Evolutionary conservation across 1,284 basidiomycete genomes (phyloP), one percentile per base, ranked within the genome.

Genomic region (Baeospora myosura): DNA sequence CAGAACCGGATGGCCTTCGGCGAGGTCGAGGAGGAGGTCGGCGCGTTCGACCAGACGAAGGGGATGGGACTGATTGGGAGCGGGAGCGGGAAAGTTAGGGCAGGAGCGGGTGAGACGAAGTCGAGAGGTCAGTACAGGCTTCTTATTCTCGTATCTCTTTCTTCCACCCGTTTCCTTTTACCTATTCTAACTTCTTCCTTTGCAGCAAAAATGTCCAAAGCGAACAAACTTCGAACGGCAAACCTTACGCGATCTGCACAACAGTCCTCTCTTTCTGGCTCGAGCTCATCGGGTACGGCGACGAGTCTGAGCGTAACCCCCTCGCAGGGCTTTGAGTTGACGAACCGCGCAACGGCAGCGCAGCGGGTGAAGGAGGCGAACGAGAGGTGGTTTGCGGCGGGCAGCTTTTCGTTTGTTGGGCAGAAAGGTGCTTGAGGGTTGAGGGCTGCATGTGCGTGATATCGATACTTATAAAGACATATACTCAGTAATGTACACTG

Each of bases 1-100:
- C 93, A 97, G 65, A 99, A 99, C 63, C 80, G 96, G 36, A 86
- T 98, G 82, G 82, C 77, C 49, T 98, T 99, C 55, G 96, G 96
- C 42, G 86, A 95, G 64, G 86, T 84, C 2, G 96, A 98, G 61
- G 86, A 95, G 56, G 96, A 99, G 63, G 86, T 93, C 17, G 93
- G 91, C 28, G 90, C 92, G 16, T 96, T 93, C 57, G 96, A 97
- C 65, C 86, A 98, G 71, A 93, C 90, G 8, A 88, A 93, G 64
- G 96, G 96, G 4, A 65, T 98, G 58, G 96, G 96, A 49, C 98
- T 98, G 93, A 90, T 98, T 49, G 91, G 91, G 34, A 75, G 72
- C 40, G 68, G 78, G 14, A 83, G 82, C 12, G 95, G 95, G 23
- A 89, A 88, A 62, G 84, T 98, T 35, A 74, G 95, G 42, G 93